phyloP scores from a whole-genome alignment of 768 basidiomycete species.

The Atractiella rhizophila region DNA sequence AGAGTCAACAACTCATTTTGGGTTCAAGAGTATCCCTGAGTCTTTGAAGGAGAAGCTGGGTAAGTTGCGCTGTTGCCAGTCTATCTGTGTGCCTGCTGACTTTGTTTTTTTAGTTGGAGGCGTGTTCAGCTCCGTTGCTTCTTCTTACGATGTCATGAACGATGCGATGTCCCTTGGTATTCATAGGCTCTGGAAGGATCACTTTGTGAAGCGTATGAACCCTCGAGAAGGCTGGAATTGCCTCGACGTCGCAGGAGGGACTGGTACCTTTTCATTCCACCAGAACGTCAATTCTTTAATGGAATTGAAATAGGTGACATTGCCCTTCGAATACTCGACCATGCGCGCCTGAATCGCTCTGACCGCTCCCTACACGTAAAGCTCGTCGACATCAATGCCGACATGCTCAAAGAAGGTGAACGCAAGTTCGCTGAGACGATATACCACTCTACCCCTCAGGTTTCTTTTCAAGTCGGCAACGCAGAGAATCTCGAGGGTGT shows the following conservation, averaged over 20 bases:
- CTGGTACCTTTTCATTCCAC: conserved; percentile 23
- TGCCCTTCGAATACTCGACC: conserved; percentile 72
- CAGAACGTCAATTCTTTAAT: background rate
- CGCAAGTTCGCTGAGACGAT: conserved; percentile 84
- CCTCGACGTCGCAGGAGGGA: conserved; percentile 91
- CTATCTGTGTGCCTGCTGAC: background rate
- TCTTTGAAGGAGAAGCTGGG: conserved; percentile 56
- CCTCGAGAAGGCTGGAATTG: conserved; percentile 41
- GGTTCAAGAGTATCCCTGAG: conserved; percentile 68
- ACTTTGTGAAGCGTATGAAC: conserved; percentile 26
- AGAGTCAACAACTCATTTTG: conserved; percentile 91
- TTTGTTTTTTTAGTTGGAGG: conserved; percentile 33
- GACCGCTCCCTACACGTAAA: conserved; percentile 73
- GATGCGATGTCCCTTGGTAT: conserved; percentile 94
- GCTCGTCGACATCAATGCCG: conserved; percentile 76
- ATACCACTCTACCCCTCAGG: conserved; percentile 39
- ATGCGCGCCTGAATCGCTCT: conserved; percentile 61
- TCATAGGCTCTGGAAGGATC: conserved; percentile 91
- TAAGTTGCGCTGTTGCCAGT: conserved; percentile 7
- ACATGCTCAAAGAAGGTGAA: conserved; percentile 82
- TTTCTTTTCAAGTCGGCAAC: conserved; percentile 77
- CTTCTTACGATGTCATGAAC: conserved; percentile 93
- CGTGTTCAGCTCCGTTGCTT: conserved; percentile 87
- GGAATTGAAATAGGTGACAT: conserved; percentile 38
- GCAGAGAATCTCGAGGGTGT: conserved; percentile 60